Evolutionary conservation across 768 basidiomycete genomes (phyloP).

Genomic region (Hortiboletus flavorubellus): DNA sequence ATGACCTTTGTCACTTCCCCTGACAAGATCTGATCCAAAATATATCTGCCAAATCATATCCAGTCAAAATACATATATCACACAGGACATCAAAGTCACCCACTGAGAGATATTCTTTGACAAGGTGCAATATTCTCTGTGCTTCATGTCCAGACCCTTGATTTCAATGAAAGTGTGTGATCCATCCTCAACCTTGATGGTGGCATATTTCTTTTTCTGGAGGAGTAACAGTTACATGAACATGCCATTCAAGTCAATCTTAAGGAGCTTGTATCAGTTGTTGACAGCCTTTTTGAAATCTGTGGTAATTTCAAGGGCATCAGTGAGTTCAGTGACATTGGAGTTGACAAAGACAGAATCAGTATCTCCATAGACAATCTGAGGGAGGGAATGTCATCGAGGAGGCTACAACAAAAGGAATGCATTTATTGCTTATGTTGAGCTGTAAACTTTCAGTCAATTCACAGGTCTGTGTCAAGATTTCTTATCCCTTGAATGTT

Average conservation of each 20-base stretch:
- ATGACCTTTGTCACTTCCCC: slow-evolving; percentile 88
- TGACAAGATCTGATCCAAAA: slow-evolving; percentile 86
- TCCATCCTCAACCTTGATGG: slow-evolving; percentile 88
- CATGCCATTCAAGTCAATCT: slow-evolving; percentile 93
- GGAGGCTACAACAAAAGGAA: neutral
- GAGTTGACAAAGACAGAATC: slow-evolving; percentile 99
- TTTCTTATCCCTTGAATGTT: slow-evolving; percentile 97
- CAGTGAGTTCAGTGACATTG: slow-evolving; percentile 80
- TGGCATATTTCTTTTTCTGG: slow-evolving; percentile 99
- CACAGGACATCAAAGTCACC: slow-evolving; percentile 28
- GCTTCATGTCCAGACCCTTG: slow-evolving; percentile 99
- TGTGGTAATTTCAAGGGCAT: slow-evolving; percentile 87
- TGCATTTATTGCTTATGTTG: slow-evolving; percentile 59
- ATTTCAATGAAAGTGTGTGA: slow-evolving; percentile 77
- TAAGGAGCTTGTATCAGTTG: slow-evolving; percentile 92
- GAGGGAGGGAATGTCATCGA: neutral
- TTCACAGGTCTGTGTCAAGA: slow-evolving; percentile 89
- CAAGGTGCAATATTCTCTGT: slow-evolving; percentile 88
- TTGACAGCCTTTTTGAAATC: slow-evolving; percentile 97
- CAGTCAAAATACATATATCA: neutral
- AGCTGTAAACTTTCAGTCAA: slow-evolving; percentile 86
- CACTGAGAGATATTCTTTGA: slow-evolving; percentile 94
- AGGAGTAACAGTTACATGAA: slow-evolving; percentile 90
- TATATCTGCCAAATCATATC: slow-evolving; percentile 54
- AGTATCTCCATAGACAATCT: slow-evolving; percentile 99